Conservation (phyloP, 768 basidiomycete species). For the Psilocybe subaeruginosa region DNA sequence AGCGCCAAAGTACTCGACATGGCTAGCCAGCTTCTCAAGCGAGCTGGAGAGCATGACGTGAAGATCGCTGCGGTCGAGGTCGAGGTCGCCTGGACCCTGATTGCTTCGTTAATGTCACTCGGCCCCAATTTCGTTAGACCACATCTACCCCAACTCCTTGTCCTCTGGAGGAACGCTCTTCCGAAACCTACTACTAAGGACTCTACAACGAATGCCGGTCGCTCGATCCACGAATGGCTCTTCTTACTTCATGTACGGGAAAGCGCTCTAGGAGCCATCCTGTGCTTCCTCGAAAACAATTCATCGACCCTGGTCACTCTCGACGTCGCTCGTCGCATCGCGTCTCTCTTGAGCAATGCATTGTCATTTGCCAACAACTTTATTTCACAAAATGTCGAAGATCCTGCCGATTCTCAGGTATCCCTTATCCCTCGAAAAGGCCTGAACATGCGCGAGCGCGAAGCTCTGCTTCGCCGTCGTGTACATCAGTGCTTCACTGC, state of each 20-base stretch:
- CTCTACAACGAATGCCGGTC: conserved; percentile 53
- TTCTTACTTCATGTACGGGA: conserved; percentile 93
- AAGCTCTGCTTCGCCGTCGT: conserved; percentile 81
- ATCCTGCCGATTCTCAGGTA: conserved; percentile 49
- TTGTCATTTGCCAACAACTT: conserved; percentile 90
- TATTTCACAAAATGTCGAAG: conserved; percentile 69
- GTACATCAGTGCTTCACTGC: conserved; percentile 89
- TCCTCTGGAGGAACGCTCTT: conserved; percentile 96
- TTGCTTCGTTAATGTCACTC: conserved; percentile 88
- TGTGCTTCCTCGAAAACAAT: conserved; percentile 88
- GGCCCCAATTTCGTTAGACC: conserved; percentile 93
- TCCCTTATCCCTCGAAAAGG: conserved; percentile 32
- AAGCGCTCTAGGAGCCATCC: conserved; percentile 85
- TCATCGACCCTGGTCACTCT: conserved; percentile 75
- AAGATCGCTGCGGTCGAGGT: conserved; percentile 82
- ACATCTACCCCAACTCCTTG: conserved; percentile 91
- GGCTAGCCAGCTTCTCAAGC: conserved; percentile 87
- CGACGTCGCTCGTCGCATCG: conserved; percentile 88
- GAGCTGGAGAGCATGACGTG: conserved; percentile 89
- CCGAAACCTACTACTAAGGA: conserved; percentile 96
- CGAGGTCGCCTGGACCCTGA: conserved; percentile 92
- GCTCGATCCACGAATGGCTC: conserved; percentile 81
- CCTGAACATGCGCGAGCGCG: conserved; percentile 73
- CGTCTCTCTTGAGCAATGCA: conserved; percentile 85
- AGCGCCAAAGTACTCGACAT: conserved; percentile 90